Conservation (phyloP, 352 stramenopile genomes). For the Globisporangium iwayamae region DNA sequence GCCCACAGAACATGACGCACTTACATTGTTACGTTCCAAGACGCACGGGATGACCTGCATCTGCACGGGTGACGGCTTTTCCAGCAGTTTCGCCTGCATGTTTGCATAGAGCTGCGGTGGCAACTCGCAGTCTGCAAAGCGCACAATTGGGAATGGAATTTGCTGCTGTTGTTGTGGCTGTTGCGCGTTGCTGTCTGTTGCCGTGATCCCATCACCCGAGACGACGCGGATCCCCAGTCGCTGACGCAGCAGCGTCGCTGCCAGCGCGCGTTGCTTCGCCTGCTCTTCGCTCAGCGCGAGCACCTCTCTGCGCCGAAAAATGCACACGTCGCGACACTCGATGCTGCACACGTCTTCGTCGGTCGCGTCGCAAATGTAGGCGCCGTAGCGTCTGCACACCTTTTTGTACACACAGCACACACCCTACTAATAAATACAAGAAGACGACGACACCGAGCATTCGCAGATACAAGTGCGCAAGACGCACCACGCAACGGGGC, state of each 20-base stretch:
- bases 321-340: constrained; percentile 58
- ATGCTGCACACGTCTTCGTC: constrained; percentile 84
- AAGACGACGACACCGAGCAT: neutral
- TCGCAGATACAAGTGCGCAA: neutral
- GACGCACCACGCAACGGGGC: constrained; percentile 17
- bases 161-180: neutral
- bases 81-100: constrained; percentile 28
- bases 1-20: neutral
- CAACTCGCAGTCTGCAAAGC: constrained; percentile 21
- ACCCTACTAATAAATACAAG: neutral
- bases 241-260: constrained; percentile 20
- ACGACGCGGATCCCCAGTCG: constrained; percentile 34
- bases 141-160: constrained; percentile 19
- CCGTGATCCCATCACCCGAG: neutral
- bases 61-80: constrained; percentile 61
- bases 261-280: constrained; percentile 4
- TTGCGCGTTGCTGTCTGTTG: constrained; percentile 5
- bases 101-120: constrained; percentile 36
- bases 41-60: constrained; percentile 69
- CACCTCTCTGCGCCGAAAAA: constrained; percentile 14
- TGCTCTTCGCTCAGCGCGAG: neutral
- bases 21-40: constrained; percentile 38
- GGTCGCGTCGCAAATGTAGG: constrained; percentile 78
- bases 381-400: constrained; percentile 70
- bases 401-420: constrained; percentile 11